These are phyloP conservation scores for Aspergillus tamarii DNA, from an alignment of 2,329 filamentous ascomycete genomes.

Conservation along the genomic window DNA sequence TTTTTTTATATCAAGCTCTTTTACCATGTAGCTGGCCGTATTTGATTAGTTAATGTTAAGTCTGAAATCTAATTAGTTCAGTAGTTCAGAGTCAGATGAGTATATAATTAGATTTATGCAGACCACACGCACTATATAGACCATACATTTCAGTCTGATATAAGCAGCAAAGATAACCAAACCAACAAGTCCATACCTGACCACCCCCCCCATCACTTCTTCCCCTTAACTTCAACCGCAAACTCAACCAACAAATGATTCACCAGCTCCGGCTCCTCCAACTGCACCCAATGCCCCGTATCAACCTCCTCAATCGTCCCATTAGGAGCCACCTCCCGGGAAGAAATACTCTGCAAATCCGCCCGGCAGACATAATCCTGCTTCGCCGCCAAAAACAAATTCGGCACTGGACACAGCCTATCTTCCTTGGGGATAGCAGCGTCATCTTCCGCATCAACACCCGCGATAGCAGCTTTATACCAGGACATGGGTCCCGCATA, in stretches of 20 bases:
- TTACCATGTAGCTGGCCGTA: too few relatives aligned
- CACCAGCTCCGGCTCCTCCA: neutral
- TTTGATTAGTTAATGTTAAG: too few relatives aligned
- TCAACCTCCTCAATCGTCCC: neutral
- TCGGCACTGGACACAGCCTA: neutral
- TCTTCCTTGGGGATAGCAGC: neutral
- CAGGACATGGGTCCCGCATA: neutral
- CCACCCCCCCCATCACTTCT: neutral
- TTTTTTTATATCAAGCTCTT: too few relatives aligned
- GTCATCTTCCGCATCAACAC: neutral
- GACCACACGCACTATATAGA: too few relatives aligned
- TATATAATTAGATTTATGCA: too few relatives aligned
- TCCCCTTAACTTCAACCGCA: neutral
- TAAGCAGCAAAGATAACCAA: too few relatives aligned
- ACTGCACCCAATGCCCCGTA: neutral
- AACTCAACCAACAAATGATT: neutral
- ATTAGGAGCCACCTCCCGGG: neutral
- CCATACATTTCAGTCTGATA: too few relatives aligned
- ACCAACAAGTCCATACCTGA: too few relatives aligned
- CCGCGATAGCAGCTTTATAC: neutral
- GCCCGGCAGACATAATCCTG: neutral
- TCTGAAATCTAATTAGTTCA: too few relatives aligned
- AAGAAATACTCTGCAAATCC: neutral
- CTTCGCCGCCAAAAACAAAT: neutral
- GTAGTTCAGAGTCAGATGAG: too few relatives aligned